Evolutionary conservation across 1,284 basidiomycete species (phyloP).

Genomic region (Leccinum huronense): DNA sequence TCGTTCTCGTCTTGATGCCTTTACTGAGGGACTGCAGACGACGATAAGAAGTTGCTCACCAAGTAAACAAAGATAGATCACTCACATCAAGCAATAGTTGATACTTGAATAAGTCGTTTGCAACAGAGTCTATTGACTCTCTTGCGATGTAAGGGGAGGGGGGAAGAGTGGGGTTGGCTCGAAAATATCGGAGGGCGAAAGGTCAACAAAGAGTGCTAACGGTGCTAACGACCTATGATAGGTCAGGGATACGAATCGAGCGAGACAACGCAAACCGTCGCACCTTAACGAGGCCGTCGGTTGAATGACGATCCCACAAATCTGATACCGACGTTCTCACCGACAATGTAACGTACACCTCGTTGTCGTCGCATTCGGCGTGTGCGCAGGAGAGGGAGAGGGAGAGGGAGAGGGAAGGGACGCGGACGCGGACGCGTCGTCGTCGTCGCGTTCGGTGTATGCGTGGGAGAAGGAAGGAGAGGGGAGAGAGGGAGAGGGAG

Average conservation of each 20-base stretch:
- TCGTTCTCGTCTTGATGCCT: no score
- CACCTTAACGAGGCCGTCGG: slow-evolving; percentile 94
- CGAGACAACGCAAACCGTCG: slow-evolving; percentile 25
- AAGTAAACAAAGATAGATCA: slow-evolving; percentile 43
- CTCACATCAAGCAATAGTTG: slow-evolving; percentile 81
- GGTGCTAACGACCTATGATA: slow-evolving; percentile 77
- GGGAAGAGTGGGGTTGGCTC: slow-evolving; percentile 61
- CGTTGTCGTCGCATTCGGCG: no score
- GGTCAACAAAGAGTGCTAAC: slow-evolving; percentile 86
- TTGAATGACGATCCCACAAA: slow-evolving; percentile 86
- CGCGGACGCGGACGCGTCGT: no score
- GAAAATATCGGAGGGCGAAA: slow-evolving; percentile 76
- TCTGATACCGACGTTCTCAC: no score
- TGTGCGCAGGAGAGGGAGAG: no score
- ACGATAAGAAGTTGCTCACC: neutral
- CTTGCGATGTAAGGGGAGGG: slow-evolving; percentile 52
- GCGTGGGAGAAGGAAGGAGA: no score
- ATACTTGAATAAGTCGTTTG: slow-evolving; percentile 64
- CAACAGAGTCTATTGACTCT: no score
- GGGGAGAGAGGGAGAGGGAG: no score
- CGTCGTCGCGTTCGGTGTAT: no score
- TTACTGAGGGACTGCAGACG: slow-evolving; percentile 65
- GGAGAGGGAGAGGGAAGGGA: no score
- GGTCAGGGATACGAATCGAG: slow-evolving; percentile 3
- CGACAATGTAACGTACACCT: no score